Percentiles rank a stretch among this genome's conserved stretches.
Evolutionary conservation across 1,139 yeast genomes (phyloP).

Genomic region (Scheffersomyces titani): DNA sequence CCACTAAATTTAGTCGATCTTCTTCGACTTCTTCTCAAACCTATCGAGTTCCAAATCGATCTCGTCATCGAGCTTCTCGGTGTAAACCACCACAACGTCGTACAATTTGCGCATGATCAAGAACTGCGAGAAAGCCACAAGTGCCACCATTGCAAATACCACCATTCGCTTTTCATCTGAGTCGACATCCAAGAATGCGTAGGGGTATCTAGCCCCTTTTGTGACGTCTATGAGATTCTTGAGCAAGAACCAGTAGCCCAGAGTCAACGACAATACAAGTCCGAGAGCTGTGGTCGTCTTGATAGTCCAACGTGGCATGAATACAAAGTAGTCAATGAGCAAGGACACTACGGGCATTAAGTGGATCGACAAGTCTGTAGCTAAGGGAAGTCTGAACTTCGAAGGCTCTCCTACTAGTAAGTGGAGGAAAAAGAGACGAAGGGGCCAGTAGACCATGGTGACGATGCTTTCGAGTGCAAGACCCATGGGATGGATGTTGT

Average conservation of each 20-base stretch:
- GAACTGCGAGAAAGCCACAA: constrained; percentile 43
- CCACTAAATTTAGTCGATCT: neutral
- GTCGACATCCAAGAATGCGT: constrained; percentile 62
- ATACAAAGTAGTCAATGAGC: constrained; percentile 53
- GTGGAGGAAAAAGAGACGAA: constrained; percentile 50
- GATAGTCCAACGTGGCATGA: constrained; percentile 51
- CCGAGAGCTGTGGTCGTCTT: constrained; percentile 39
- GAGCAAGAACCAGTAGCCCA: constrained; percentile 56
- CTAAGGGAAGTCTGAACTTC: constrained; percentile 40
- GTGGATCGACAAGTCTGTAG: constrained; percentile 59
- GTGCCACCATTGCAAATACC: constrained; percentile 53
- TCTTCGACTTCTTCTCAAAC: constrained; percentile 9
- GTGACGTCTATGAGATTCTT: constrained; percentile 47
- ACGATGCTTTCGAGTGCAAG: constrained; percentile 61
- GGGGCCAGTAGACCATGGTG: constrained; percentile 65
- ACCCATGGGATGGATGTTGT: constrained; percentile 50
- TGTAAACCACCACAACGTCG: constrained; percentile 19
- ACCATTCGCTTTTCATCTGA: constrained; percentile 40
- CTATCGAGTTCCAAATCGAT: constrained; percentile 12
- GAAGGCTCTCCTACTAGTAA: constrained; percentile 37
- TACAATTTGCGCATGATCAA: constrained; percentile 29
- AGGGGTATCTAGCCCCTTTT: constrained; percentile 55
- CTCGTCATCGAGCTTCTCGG: constrained; percentile 12
- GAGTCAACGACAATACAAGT: constrained; percentile 39
- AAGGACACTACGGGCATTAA: constrained; percentile 56